Evolutionary conservation across 2,329 filamentous ascomycete species (phyloP).

Genomic region (Xylaria sp.): DNA sequence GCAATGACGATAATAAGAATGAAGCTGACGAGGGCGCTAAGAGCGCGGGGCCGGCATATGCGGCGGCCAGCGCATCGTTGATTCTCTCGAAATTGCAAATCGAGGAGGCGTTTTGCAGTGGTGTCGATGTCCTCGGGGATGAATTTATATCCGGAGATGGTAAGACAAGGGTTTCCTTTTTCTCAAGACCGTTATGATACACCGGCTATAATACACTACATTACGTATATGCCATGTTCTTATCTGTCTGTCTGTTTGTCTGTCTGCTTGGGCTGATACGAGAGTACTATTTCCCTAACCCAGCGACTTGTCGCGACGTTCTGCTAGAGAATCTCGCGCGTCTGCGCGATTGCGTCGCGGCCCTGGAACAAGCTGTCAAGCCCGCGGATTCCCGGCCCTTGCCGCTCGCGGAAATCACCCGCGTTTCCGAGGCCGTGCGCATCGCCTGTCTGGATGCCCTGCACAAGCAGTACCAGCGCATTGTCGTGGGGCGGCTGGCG

Average conservation of each 20-base stretch:
- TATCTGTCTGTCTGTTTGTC: no score
- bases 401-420: constrained; percentile 51
- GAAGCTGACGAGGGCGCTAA: constrained; percentile 34
- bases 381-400: constrained; percentile 43
- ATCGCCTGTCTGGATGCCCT: constrained; percentile 50
- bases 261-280: constrained; percentile 15
- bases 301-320: constrained; percentile 48
- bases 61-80: constrained; percentile 51
- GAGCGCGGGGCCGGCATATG: constrained; percentile 42
- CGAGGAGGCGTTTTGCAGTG: constrained; percentile 51
- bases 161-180: constrained; percentile 35
- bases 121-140: constrained; percentile 51
- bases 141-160: constrained; percentile 53
- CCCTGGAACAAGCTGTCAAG: constrained; percentile 44
- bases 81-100: constrained; percentile 48
- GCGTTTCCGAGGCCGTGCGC: constrained; percentile 52
- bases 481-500: constrained; percentile 48
- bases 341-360: constrained; percentile 47
- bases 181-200: not conserved
- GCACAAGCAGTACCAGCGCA: constrained; percentile 52
- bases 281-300: not conserved
- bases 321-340: constrained; percentile 47
- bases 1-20: constrained; percentile 1
- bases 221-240: not conserved
- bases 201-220: no score